Evolutionary conservation across 78 protist genomes (phyloP).

Genomic region (Dictyostelium intermedium): DNA sequence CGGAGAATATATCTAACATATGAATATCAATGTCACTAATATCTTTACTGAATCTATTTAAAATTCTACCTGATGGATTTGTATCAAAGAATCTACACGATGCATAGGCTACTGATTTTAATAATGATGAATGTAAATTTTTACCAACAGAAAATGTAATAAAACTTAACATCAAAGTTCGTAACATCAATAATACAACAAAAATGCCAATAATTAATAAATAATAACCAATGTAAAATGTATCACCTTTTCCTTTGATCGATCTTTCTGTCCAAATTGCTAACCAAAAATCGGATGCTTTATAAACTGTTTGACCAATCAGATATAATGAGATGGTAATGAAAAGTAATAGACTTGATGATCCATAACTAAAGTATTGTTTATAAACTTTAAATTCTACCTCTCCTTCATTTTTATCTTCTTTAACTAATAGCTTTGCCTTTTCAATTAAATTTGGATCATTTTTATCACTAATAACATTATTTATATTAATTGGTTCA

Average conservation of each 20-base stretch:
- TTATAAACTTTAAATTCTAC: background rate
- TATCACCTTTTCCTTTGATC: background rate
- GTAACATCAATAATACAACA: background rate
- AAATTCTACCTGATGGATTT: slow-evolving; percentile 67
- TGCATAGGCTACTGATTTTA: background rate
- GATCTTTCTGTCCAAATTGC: slow-evolving; percentile 25
- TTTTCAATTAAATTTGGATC: background rate
- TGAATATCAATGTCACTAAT: slow-evolving; percentile 8
- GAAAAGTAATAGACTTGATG: background rate
- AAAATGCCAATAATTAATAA: background rate
- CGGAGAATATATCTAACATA: background rate
- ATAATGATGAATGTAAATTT: background rate
- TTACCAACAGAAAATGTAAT: background rate
- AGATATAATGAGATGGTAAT: background rate
- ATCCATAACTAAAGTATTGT: slow-evolving; percentile 21
- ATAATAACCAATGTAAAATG: slow-evolving; percentile 29
- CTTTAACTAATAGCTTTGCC: slow-evolving; percentile 38
- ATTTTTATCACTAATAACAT: background rate
- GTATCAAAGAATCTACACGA: slow-evolving; percentile 55
- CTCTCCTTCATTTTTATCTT: slow-evolving; percentile 9
- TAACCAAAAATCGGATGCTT: slow-evolving; percentile 47
- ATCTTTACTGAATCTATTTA: slow-evolving; percentile 71
- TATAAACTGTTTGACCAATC: background rate
- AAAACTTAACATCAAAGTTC: background rate
- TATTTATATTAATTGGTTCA: background rate